phyloP scores from a whole-genome alignment of 2,329 filamentous ascomycete genomes.

The Arachnomyces sp. region DNA sequence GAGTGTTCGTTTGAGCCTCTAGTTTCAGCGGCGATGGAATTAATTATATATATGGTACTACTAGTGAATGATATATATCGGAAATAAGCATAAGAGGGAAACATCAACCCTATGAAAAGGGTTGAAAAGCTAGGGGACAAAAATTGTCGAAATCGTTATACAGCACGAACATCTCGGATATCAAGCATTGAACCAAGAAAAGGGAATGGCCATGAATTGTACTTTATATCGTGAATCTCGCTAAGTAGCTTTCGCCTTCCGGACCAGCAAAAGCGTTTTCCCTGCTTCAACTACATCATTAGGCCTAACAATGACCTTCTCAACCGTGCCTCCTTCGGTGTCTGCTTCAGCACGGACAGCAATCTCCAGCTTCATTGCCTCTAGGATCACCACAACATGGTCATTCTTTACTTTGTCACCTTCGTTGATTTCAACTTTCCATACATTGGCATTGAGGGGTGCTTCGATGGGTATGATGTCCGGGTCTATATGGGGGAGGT shows the following conservation, averaged over 20 bases:
- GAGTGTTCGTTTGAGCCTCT: too few relatives aligned
- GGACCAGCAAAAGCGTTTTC: conserved; percentile 24
- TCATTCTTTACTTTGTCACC: conserved; percentile 37
- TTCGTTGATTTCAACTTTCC: conserved; percentile 43
- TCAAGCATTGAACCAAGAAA: neutral
- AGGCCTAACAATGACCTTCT: conserved; percentile 35
- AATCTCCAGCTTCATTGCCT: conserved; percentile 55
- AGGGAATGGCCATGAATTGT: neutral
- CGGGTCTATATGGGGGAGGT: conserved; percentile 21
- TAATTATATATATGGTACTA: too few relatives aligned
- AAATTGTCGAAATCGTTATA: too few relatives aligned
- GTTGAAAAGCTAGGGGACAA: too few relatives aligned
- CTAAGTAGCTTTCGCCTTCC: conserved; percentile 9
- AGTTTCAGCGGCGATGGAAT: too few relatives aligned
- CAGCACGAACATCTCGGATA: conserved; percentile 1
- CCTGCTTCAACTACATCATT: conserved; percentile 32
- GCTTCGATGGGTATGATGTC: conserved; percentile 32
- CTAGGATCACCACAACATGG: conserved; percentile 41
- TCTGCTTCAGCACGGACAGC: conserved; percentile 29
- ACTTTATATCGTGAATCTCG: conserved; percentile 1
- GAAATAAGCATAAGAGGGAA: too few relatives aligned
- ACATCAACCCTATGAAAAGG: too few relatives aligned
- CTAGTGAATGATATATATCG: too few relatives aligned
- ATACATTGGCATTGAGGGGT: conserved; percentile 46
- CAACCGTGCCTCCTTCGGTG: conserved; percentile 23